Percentiles rank a stretch among this genome's conserved stretches.
These are phyloP conservation scores for Boechera divaricarpa DNA, from an alignment of 345 rosid genomes.

Conservation along the genomic window DNA sequence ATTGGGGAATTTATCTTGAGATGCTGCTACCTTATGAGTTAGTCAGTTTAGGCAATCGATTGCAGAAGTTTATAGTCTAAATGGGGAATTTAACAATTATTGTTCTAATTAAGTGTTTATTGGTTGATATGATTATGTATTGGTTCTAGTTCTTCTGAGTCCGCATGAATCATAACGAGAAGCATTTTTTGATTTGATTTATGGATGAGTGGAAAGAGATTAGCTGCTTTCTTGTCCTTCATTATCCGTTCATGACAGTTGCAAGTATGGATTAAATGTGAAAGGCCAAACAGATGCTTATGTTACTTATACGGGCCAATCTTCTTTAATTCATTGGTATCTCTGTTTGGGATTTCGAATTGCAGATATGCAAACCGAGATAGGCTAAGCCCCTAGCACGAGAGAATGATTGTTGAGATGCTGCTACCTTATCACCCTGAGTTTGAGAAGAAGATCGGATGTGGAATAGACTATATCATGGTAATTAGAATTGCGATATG, in stretches of 20 bases:
- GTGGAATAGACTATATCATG: constrained; percentile 81
- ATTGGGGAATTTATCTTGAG: neutral
- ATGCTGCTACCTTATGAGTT: too few species aligned
- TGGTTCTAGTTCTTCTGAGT: neutral
- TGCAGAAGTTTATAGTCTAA: neutral
- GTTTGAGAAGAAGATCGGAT: constrained; percentile 75
- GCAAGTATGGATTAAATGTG: constrained; percentile 17
- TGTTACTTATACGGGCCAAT: neutral
- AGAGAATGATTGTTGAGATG: constrained; percentile 68
- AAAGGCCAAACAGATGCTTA: neutral
- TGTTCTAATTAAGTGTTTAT: neutral
- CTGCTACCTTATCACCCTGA: constrained; percentile 91
- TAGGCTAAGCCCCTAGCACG: constrained; percentile 76
- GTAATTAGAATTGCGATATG: constrained; percentile 40
- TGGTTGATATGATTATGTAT: neutral
- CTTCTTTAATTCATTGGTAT: constrained; percentile 13
- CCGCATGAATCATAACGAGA: neutral
- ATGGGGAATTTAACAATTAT: neutral
- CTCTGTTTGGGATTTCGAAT: constrained; percentile 21
- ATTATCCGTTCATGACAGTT: too few species aligned
- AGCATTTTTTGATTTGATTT: too few species aligned
- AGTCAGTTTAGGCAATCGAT: neutral
- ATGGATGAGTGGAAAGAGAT: neutral
- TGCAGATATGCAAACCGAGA: constrained; percentile 78
- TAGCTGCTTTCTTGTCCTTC: too few species aligned